Evolutionary conservation across 2,329 filamentous ascomycete genomes (phyloP), one percentile per base, ranked within the genome.

Genomic region (Penicillium expansum): DNA sequence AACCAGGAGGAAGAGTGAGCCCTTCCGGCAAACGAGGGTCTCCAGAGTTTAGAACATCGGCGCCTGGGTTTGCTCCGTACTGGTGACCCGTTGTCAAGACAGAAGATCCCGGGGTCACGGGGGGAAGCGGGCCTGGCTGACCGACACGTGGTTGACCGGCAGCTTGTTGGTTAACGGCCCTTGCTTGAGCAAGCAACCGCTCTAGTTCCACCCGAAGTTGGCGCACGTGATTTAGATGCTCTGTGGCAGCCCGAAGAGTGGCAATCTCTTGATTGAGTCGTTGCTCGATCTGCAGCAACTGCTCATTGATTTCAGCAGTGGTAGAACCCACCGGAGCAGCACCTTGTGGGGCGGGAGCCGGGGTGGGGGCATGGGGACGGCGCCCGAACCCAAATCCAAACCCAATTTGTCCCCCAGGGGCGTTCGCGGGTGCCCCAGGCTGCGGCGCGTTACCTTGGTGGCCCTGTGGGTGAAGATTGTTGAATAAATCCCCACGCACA

Each of bases 161-260:
- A 54, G 65, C 68, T 22, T 62, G 60, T 51, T 82, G 81, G 37
- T 76, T 27, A 11, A 52, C 16, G 44, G 67, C 24, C 53, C 66
- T 69, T 24, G 63, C 62, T 54, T 82, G 81, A 38, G 76, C 79
- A 24, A 88, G 85, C 52, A 92, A 77, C 58, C 87, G 82, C 33
- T 83, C 78, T 48, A 94, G 72, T 70, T 94, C 90, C 20, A 77
- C 75, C 58, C 89, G 83, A 58, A 94, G 78, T 16, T 85, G 76
- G 51, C 87, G 82, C n/a, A 92, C 77, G n/a, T 84, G 76, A 47
- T 85, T 82, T 5, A 92, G 70, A 69, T 94, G 89, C 33, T 87
- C 82, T 49, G 89, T 83, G 16, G 85, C 84, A 33, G 83, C 68
- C 44, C 86, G 83, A 18, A 93, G 76, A 41, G 76, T 77, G 45